These are phyloP conservation scores for Nemophila menziesii DNA, from an alignment of 257 asterid species.

Conservation along the genomic window DNA sequence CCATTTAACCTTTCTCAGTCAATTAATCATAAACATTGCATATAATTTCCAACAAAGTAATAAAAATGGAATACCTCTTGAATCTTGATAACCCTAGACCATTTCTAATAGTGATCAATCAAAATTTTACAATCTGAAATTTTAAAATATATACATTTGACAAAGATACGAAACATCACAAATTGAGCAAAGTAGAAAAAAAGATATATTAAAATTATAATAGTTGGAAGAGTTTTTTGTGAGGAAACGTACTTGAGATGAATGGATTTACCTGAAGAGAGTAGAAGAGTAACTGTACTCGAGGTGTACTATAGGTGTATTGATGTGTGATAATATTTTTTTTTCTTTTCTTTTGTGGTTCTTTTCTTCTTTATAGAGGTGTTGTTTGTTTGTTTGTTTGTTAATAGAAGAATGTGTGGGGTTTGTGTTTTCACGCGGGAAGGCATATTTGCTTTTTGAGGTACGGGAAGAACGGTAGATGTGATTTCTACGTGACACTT, in stretches of 20 bases:
- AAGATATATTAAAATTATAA: too few relatives aligned
- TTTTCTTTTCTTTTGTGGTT: not conserved
- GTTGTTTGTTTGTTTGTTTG: not conserved
- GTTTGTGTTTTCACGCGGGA: conserved; percentile 3
- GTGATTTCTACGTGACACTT: too few relatives aligned
- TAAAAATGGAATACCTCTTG: too few relatives aligned
- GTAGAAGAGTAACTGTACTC: not conserved
- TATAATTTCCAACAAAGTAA: too few relatives aligned
- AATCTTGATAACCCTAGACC: too few relatives aligned
- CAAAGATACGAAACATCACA: not conserved
- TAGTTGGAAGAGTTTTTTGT: not conserved
- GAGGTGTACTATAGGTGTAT: too few relatives aligned
- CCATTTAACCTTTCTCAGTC: not conserved
- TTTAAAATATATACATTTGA: too few relatives aligned
- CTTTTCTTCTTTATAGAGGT: not conserved
- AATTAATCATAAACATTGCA: too few relatives aligned
- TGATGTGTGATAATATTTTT: too few relatives aligned
- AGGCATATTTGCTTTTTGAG: not conserved
- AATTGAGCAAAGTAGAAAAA: too few relatives aligned
- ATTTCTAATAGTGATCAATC: not conserved
- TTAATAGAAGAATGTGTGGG: not conserved
- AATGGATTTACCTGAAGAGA: not conserved
- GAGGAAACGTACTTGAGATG: not conserved
- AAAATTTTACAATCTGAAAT: not conserved
- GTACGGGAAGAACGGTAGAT: conserved; percentile 1